Evolutionary conservation across 2,329 filamentous ascomycete genomes (phyloP).

Genomic region (Talaromyces islandicus): DNA sequence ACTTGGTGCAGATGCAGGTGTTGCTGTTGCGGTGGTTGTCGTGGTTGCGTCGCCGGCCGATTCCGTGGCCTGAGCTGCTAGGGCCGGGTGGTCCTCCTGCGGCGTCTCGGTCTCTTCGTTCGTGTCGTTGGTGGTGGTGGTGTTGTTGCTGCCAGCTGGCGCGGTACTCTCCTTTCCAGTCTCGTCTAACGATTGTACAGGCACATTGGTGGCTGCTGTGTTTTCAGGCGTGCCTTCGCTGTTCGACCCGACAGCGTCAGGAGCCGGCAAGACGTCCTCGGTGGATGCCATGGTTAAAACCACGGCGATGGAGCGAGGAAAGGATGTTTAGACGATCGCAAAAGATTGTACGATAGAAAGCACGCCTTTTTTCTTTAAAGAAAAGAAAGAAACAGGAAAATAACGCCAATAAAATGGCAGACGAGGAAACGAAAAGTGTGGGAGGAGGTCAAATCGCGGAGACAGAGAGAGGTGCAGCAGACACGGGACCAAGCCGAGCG

Average conservation of each 20-base stretch:
- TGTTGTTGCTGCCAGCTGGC: not conserved
- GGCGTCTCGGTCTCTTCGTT: not conserved
- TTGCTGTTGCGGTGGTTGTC: too few species aligned
- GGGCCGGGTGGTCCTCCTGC: not conserved
- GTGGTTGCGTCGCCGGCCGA: not conserved
- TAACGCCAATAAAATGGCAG: not conserved
- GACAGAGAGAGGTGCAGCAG: not conserved
- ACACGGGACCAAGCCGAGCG: not conserved
- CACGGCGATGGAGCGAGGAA: not conserved
- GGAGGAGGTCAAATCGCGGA: not conserved
- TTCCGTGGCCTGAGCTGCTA: not conserved
- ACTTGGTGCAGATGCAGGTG: not conserved
- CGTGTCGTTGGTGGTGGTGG: not conserved
- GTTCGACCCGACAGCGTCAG: not conserved
- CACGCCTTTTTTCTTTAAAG: not conserved
- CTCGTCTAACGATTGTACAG: not conserved
- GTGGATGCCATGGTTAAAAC: not conserved
- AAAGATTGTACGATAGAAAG: not conserved
- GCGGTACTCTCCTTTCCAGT: not conserved
- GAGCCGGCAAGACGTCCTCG: not conserved
- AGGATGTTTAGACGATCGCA: not conserved
- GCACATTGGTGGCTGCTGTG: not conserved
- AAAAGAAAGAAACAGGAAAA: not conserved
- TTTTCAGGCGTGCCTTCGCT: not conserved
- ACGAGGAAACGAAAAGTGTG: not conserved